Evolutionary conservation across 345 rosid species (phyloP), one percentile per base, ranked within the genome.

Genomic region (Psidium guajava): DNA sequence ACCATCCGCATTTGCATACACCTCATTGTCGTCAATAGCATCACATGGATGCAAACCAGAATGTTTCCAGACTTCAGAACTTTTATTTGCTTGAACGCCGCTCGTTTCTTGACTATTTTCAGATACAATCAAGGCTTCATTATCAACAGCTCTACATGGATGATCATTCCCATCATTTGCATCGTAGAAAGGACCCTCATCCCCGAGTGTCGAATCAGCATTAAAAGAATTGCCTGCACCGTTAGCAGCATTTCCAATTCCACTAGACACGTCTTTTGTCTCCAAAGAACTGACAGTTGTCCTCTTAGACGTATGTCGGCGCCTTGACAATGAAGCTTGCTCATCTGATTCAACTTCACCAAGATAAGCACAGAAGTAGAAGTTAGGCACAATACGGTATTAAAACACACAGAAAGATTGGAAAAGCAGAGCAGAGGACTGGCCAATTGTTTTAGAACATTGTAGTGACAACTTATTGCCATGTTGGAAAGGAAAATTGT

Each of bases 1-100:
- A 81, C 82, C 90, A 75, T 87, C 93, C 52, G 42, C 27, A 87
- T 87, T 86, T 56, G 59, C 90, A 85, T 54, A 86, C 84, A 82
- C 82, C 81, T 84, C 87, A 52, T 21, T 27, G 44, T 18, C 44
- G 18, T 55, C 59, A 52, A 8, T 25, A 51, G 54, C 83, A 52
- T 27, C 59, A 27, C 84, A 54, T 82, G 84, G 49, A 82, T 82
- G 56, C 59, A 82, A 52, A 27, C 47, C 58, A 52, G 59, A 51
- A 53, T 28, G 61, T 54, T 82, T 55, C 57, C 47, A 52, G 18
- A 54, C 44, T 82, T 82, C 61, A 51, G 56, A 52, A 52, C 16
- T 82, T 28, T 32, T 36, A 82, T 82, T n/a, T 82, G 42, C 42
- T 27, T 53, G 56, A 52, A 42, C 0, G 3, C 28, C 84, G 28